phyloP scores from a whole-genome alignment of 805 yeast species.

The Ogataea zsoltii region DNA sequence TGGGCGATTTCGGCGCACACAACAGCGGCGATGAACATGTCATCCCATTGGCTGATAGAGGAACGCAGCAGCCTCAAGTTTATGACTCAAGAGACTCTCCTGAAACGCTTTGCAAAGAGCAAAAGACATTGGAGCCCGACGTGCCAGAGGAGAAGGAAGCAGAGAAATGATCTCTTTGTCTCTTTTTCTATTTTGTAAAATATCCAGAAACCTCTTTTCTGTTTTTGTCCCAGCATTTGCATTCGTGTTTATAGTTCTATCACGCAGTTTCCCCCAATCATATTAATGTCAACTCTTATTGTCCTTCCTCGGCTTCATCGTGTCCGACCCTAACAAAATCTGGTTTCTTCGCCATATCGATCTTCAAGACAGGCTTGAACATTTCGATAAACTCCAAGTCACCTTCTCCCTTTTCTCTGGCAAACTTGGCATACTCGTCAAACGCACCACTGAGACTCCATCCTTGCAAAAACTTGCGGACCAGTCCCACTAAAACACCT shows the following conservation, averaged over 20 bases:
- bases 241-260: neutral
- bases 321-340: conserved; percentile 52
- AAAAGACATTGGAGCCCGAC: conserved; percentile 1
- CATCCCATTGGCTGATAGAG: neutral
- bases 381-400: conserved; percentile 89
- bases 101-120: neutral
- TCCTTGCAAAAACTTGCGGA: conserved; percentile 83
- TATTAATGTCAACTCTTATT: neutral
- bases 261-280: neutral
- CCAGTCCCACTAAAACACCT: conserved; percentile 89
- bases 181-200: too few species aligned
- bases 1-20: conserved; percentile 12
- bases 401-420: conserved; percentile 90
- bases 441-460: conserved; percentile 93
- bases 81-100: conserved; percentile 2
- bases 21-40: conserved; percentile 1
- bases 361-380: conserved; percentile 63
- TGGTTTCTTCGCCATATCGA: conserved; percentile 54
- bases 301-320: conserved; percentile 2
- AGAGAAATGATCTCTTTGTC: too few species aligned
- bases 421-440: conserved; percentile 90
- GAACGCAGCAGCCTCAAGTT: neutral
- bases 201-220: neutral
- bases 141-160: neutral
- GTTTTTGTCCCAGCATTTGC: conserved; percentile 4